These are phyloP conservation scores for Vitis rupestris DNA, from an alignment of 164 flowering plant species.

Conservation along the genomic window DNA sequence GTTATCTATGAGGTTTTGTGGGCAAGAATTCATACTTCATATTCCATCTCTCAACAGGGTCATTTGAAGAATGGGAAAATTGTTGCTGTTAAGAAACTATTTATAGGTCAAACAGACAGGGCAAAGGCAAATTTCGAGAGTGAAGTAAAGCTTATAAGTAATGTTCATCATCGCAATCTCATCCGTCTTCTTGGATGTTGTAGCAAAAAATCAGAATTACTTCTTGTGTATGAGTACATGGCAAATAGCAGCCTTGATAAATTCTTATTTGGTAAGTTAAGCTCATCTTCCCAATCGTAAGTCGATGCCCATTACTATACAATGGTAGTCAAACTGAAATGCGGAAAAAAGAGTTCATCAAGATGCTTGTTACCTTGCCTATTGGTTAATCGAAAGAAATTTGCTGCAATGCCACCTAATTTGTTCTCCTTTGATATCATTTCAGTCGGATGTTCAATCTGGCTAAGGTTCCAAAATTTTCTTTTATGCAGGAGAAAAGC, in stretches of 20 bases:
- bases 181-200: conserved; percentile 62
- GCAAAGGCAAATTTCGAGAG: conserved; percentile 39
- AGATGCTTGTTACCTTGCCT: no score
- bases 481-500: conserved; percentile 33
- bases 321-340: no score
- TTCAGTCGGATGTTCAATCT: no score
- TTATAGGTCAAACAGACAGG: conserved; percentile 25
- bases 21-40: no score
- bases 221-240: conserved; percentile 60
- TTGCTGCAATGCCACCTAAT: no score
- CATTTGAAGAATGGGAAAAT: conserved; percentile 42
- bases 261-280: conserved; percentile 46
- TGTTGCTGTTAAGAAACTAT: conserved; percentile 58
- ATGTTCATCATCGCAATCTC: conserved; percentile 63
- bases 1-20: neutral
- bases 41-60: conserved; percentile 28
- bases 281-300: neutral
- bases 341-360: no score
- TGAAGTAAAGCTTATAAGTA: conserved; percentile 58
- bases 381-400: no score
- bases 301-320: no score
- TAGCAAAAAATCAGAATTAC: conserved; percentile 43
- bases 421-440: no score
- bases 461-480: no score
- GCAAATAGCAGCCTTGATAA: conserved; percentile 58